Percentiles rank a stretch among this genome's conserved stretches.
These are phyloP conservation scores for Fusarium illudens DNA, from an alignment of 2,329 filamentous ascomycete genomes.

Conservation along the genomic window DNA sequence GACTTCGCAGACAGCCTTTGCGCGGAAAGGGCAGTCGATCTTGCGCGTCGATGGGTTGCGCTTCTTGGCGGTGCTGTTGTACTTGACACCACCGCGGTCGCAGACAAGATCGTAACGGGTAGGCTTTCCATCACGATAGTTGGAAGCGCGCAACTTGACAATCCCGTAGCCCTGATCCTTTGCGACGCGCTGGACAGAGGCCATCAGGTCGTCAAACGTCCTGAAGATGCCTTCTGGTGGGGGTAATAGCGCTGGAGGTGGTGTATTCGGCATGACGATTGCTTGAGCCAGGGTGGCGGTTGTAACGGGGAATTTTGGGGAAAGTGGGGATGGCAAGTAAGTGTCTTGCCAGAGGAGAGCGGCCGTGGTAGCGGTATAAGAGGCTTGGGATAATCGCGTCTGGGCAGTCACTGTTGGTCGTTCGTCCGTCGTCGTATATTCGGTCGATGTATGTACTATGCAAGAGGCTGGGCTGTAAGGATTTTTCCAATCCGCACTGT, in stretches of 20 bases:
- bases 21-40: slow-evolving; percentile 70
- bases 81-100: slow-evolving; percentile 70
- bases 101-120: slow-evolving; percentile 70
- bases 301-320: slow-evolving; percentile 41
- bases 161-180: slow-evolving; percentile 71
- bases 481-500: slow-evolving; percentile 56
- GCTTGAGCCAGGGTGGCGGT: slow-evolving; percentile 47
- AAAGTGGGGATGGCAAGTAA: slow-evolving; percentile 35
- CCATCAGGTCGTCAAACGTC: slow-evolving; percentile 66
- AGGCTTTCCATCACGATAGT: slow-evolving; percentile 69
- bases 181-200: slow-evolving; percentile 65
- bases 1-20: slow-evolving; percentile 70
- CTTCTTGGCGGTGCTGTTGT: slow-evolving; percentile 71
- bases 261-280: slow-evolving; percentile 57
- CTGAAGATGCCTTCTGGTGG: slow-evolving; percentile 69
- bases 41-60: slow-evolving; percentile 70
- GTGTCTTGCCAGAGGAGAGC: slow-evolving; percentile 17
- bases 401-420: slow-evolving; percentile 34
- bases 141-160: slow-evolving; percentile 69
- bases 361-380: slow-evolving; percentile 14
- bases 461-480: slow-evolving; percentile 50
- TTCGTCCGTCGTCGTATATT: slow-evolving; percentile 29
- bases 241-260: slow-evolving; percentile 58
- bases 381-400: slow-evolving; percentile 30
- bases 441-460: slow-evolving; percentile 31